Evolutionary conservation across 2,329 filamentous ascomycete species (phyloP), one percentile per base, ranked within the genome.

Genomic region (Bipolaris bicolor): DNA sequence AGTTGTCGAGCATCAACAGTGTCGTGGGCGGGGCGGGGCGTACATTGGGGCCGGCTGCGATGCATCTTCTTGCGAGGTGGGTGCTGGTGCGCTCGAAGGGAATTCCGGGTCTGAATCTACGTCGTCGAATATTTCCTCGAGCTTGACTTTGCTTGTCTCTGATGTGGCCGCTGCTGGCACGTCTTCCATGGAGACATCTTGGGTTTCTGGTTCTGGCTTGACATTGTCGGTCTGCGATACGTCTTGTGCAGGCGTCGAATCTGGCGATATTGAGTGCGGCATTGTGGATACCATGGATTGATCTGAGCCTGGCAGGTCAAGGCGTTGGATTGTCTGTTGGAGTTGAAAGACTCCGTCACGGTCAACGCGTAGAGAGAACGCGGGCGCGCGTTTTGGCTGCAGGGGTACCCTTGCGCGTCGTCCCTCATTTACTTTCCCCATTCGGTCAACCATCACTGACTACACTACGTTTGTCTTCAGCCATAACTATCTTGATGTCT

Each of bases 61-160:
- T 50, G 71, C 56, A 49, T 77, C 67, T 65, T 79, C 71, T 62
- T 80, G 71, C 53, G 79, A 74, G 49, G 80, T 81, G 26, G 77
- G 69, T 34, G 77, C 76, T 20, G 79, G 76, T n/a, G 79, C 80
- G 60, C 81, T 85, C 5, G 84, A 86, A 5, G 82, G 77, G 64
- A 85, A 87, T 56, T 87, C 85, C 34, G 83, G 81, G 47, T 87
- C 84, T 41, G 78, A 77, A 46, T 84, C 83, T 36, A 84, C 83
- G 57, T 82, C 81, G 61, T 85, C 80, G 65, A 89, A 88, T 50
- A 88, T 78, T 52, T 86, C 83, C 61, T 88, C 85, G 16, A 89
- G 64, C 67, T 76, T 68, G 60, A 76, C 67, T 73, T 76, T 69
- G 47, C 63, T 40, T 43, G 65, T 66, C n/a, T 77, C 72, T 36